A percentile compares a stretch with the other conserved stretches of the same genome.
Conservation (phyloP, 202 grass and related monocot species). For the Brachypodium distachyon region DNA sequence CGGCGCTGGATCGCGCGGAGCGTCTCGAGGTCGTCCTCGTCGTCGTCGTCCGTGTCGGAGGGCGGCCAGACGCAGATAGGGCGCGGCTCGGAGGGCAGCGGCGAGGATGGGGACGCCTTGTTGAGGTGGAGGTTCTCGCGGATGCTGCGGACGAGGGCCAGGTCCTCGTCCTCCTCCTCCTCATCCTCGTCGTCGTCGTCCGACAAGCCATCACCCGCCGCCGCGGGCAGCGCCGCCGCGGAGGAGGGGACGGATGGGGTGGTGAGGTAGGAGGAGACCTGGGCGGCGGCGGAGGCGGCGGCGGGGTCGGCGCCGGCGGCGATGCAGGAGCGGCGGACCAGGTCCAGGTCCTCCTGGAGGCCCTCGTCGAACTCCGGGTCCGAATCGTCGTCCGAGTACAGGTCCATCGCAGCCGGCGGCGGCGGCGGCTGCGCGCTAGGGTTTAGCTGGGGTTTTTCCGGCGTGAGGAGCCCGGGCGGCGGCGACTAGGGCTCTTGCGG, state of each 20-base stretch:
- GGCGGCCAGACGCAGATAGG: constrained; percentile 38
- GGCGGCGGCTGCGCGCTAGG: background rate
- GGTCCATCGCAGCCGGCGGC: constrained; percentile 25
- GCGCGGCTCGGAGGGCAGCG: background rate
- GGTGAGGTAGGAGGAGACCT: constrained; percentile 1
- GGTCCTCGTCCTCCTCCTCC: constrained; percentile 31
- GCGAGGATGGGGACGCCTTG: constrained; percentile 14
- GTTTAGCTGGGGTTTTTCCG: constrained; percentile 3
- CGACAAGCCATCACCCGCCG: background rate
- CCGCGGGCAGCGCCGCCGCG: background rate
- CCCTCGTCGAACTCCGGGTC: constrained; percentile 53
- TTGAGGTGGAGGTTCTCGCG: constrained; percentile 37
- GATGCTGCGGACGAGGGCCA: constrained; percentile 48
- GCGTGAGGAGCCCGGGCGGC: background rate
- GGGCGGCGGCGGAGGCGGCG: constrained; percentile 15
- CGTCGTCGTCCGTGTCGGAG: constrained; percentile 43
- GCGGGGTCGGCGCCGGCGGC: constrained; percentile 26
- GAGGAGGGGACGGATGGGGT: background rate
- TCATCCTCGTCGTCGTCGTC: constrained; percentile 10
- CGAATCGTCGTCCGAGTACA: constrained; percentile 43
- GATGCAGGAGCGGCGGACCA: constrained; percentile 47
- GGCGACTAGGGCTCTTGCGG: background rate
- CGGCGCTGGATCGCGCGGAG: constrained; percentile 68
- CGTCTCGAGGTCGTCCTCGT: constrained; percentile 73
- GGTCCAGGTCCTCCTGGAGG: constrained; percentile 53